Conservation (phyloP, 2,329 filamentous ascomycete genomes). For the Fusarium lateritium region DNA sequence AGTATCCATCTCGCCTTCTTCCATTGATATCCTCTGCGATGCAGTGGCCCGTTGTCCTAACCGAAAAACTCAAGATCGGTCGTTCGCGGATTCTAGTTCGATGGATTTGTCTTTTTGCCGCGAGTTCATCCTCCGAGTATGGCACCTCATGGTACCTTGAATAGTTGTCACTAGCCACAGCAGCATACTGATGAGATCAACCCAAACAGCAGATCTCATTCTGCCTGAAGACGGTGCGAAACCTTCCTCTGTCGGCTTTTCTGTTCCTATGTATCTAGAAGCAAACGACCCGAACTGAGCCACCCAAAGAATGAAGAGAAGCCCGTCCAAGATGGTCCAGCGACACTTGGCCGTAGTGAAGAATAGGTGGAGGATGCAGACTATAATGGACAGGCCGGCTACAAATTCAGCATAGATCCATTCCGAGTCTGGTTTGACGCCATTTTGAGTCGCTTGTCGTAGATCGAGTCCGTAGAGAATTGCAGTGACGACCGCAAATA, state of each 20-base stretch:
- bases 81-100: neutral
- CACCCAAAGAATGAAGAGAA: conserved; percentile 4
- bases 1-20: too few species aligned
- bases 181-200: conserved; percentile 7
- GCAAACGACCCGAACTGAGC: conserved; percentile 14
- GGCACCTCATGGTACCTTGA: conserved; percentile 7
- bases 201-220: conserved; percentile 17
- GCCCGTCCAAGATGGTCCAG: conserved; percentile 4
- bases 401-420: conserved; percentile 18
- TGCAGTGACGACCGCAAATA: conserved; percentile 10
- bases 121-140: neutral
- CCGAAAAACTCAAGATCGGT: too few species aligned
- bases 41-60: too few species aligned
- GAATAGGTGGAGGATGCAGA: conserved; percentile 15
- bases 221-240: neutral
- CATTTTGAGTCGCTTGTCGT: neutral
- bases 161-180: conserved; percentile 12
- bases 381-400: conserved; percentile 10
- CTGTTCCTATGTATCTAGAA: neutral
- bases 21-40: too few species aligned
- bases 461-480: conserved; percentile 17
- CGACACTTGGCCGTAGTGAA: neutral
- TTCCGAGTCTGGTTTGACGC: neutral
- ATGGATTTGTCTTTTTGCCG: neutral
- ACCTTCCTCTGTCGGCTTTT: neutral